phyloP scores from a whole-genome alignment of 805 yeast genomes.

The Ogataea siamensis region DNA sequence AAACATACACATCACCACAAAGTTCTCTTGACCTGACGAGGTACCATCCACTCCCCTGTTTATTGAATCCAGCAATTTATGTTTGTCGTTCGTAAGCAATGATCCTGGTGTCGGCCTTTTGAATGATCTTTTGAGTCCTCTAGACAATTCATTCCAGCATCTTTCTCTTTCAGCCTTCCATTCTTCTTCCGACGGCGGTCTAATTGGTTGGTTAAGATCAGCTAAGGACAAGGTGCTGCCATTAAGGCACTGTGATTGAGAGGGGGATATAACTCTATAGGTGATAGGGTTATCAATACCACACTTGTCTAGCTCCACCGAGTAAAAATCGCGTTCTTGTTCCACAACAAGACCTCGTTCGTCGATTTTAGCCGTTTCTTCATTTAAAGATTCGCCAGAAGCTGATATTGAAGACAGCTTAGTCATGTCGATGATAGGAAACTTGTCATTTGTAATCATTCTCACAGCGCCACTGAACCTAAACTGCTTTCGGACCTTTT shows the following conservation, averaged over 20 bases:
- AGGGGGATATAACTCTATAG: constrained; percentile 24
- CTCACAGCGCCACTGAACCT: constrained; percentile 68
- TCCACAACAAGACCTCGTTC: constrained; percentile 18
- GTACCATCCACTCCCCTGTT: constrained; percentile 83
- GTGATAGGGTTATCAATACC: constrained; percentile 17
- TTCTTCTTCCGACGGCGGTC: constrained; percentile 56
- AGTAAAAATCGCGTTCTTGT: constrained; percentile 21
- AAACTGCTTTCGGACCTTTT: constrained; percentile 60
- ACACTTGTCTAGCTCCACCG: constrained; percentile 10
- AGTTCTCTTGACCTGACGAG: constrained; percentile 60
- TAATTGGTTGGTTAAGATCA: constrained; percentile 15
- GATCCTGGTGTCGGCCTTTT: constrained; percentile 75
- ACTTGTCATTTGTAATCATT: constrained; percentile 34
- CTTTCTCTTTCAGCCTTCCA: constrained; percentile 65
- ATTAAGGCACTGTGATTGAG: constrained; percentile 16
- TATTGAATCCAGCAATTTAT: constrained; percentile 63
- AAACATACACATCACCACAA: constrained; percentile 66
- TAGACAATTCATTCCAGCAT: constrained; percentile 61
- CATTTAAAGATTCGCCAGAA: not conserved
- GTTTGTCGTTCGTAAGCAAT: constrained; percentile 50
- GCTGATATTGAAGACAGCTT: not conserved
- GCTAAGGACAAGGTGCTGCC: constrained; percentile 13
- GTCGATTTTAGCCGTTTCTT: not conserved
- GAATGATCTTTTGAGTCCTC: constrained; percentile 60
- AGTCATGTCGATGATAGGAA: constrained; percentile 22